Evolutionary conservation across 2,329 filamentous ascomycete species (phyloP).

Genomic region (Pseudogymnoascus sp.): DNA sequence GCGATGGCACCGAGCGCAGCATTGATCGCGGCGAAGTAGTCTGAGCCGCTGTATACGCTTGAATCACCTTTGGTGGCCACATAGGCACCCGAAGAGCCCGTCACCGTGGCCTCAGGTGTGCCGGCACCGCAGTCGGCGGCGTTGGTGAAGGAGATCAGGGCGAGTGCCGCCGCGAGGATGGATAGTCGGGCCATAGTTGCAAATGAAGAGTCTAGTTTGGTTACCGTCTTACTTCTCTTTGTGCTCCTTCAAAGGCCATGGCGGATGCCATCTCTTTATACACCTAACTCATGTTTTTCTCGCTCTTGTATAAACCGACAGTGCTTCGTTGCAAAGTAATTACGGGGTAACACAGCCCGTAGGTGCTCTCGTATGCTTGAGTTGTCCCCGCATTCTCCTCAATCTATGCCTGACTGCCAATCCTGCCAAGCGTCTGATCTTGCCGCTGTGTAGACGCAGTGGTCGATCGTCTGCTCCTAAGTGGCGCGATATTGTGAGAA

Average conservation of each 20-base stretch:
- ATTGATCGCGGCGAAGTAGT: constrained; percentile 47
- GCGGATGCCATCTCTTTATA: background rate
- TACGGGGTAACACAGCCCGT: background rate
- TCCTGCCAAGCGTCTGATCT: background rate
- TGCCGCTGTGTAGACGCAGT: background rate
- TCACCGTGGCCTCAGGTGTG: constrained; percentile 37
- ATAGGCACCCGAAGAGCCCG: constrained; percentile 38
- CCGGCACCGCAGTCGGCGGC: constrained; percentile 40
- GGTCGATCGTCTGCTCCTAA: background rate
- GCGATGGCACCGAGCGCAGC: constrained; percentile 42
- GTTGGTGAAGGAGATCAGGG: constrained; percentile 30
- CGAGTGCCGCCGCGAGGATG: constrained; percentile 33
- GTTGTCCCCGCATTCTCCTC: background rate
- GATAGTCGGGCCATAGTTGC: constrained; percentile 30
- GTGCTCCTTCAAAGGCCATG: background rate
- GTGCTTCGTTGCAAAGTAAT: background rate
- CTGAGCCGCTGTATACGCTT: constrained; percentile 41
- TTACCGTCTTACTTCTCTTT: background rate
- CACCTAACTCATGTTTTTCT: background rate
- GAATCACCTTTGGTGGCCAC: constrained; percentile 36
- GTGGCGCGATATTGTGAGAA: background rate
- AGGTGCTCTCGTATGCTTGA: background rate
- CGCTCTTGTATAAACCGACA: background rate
- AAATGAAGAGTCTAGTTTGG: background rate
- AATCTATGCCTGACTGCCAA: background rate